These are phyloP conservation scores for Chlamydomonas incerta DNA, from an alignment of 139 green algal species.

Conservation along the genomic window DNA sequence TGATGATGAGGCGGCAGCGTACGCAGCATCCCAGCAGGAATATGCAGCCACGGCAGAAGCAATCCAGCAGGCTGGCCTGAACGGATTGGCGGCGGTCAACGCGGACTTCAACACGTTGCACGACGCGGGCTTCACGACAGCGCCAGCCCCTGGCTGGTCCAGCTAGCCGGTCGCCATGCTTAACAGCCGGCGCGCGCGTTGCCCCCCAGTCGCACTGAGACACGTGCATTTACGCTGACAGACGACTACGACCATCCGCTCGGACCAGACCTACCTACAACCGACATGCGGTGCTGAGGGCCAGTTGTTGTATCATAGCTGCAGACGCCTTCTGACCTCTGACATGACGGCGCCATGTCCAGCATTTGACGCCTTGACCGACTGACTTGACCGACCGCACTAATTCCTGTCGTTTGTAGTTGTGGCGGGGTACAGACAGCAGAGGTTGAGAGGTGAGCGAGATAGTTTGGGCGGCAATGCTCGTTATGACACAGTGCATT, in stretches of 20 bases:
- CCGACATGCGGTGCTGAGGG: not conserved
- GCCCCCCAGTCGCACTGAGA: conserved; percentile 5
- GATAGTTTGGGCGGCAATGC: not conserved
- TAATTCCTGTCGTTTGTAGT: not conserved
- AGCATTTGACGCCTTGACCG: not conserved
- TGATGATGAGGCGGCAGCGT: conserved; percentile 29
- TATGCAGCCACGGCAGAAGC: conserved; percentile 22
- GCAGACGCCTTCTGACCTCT: not conserved
- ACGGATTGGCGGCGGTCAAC: conserved; percentile 15
- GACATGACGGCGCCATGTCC: not conserved
- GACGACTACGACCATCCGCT: conserved; percentile 2
- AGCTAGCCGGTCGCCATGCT: no score
- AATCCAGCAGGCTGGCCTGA: conserved; percentile 21
- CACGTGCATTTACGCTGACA: not conserved
- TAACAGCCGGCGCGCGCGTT: not conserved
- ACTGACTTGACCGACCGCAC: not conserved
- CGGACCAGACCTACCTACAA: conserved; percentile 21
- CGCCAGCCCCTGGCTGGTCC: conserved; percentile 56
- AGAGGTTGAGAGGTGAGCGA: not conserved
- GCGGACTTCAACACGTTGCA: conserved; percentile 44
- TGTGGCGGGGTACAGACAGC: not conserved
- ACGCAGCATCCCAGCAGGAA: not conserved
- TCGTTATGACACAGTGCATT: not conserved
- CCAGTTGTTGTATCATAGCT: not conserved
- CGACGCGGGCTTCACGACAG: conserved; percentile 46